Percentiles rank a stretch among this genome's conserved stretches.
phyloP scores from a whole-genome alignment of 805 yeast species.

The Metschnikowia hibisci region DNA sequence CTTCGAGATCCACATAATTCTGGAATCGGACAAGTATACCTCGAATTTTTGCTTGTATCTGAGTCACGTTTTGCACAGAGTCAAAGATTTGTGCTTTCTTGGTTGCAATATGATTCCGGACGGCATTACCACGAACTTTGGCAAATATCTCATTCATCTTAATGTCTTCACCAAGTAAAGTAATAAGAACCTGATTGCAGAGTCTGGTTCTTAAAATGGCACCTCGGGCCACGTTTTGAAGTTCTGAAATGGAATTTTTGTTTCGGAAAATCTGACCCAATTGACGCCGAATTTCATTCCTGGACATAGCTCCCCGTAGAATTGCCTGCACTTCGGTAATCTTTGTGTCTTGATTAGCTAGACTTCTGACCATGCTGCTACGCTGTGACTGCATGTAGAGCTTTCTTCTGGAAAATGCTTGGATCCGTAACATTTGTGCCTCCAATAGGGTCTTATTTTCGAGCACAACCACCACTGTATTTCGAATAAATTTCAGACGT shows the following conservation, averaged over 20 bases:
- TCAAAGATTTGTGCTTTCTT: constrained; percentile 17
- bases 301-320: constrained; percentile 32
- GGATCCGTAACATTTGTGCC: constrained; percentile 24
- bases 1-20: constrained; percentile 51
- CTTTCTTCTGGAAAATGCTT: constrained; percentile 25
- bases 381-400: constrained; percentile 3
- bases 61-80: constrained; percentile 25
- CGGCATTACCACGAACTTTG: constrained; percentile 39
- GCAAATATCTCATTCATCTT: constrained; percentile 39
- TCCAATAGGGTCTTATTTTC: constrained; percentile 22
- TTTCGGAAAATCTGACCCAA: constrained; percentile 10
- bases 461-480: constrained; percentile 21
- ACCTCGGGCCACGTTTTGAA: constrained; percentile 45
- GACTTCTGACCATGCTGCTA: constrained; percentile 2
- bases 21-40: constrained; percentile 61
- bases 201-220: constrained; percentile 41
- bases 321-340: constrained; percentile 35
- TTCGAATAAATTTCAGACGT: constrained; percentile 35
- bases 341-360: constrained; percentile 9
- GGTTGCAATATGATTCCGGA: constrained; percentile 26
- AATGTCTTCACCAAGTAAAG: constrained; percentile 38
- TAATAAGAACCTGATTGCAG: constrained; percentile 41
- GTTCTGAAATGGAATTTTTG: constrained; percentile 19
- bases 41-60: constrained; percentile 56
- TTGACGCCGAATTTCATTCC: constrained; percentile 22